Conservation (phyloP, 345 rosid species). For the Sisymbrium irio region DNA sequence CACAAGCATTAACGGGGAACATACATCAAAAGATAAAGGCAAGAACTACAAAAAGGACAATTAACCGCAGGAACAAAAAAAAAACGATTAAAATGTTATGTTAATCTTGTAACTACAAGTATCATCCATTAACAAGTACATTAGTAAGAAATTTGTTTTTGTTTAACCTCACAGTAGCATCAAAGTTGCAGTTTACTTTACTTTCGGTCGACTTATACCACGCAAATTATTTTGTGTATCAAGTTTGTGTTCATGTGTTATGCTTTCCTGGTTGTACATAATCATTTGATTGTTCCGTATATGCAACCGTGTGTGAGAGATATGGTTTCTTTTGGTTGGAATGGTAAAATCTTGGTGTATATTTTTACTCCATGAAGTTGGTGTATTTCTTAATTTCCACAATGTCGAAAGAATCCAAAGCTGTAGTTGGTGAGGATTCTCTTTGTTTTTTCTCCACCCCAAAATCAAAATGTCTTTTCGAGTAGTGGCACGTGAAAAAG, state of each 20-base stretch:
- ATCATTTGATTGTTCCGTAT: not conserved
- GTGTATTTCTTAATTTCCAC: not conserved
- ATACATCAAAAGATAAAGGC: not conserved
- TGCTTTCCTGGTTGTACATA: not conserved
- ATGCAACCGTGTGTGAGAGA: not conserved
- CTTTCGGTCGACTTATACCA: not conserved
- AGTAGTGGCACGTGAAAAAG: not conserved
- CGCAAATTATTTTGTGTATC: not conserved
- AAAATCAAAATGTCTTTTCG: not conserved
- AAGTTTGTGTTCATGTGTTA: not conserved
- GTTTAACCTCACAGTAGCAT: not conserved
- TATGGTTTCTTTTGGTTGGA: no score
- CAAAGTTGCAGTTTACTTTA: not conserved
- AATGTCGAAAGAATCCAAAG: not conserved
- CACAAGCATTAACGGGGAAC: not conserved
- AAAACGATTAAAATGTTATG: not conserved
- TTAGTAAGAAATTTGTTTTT: not conserved
- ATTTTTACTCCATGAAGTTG: not conserved
- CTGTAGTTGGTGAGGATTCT: not conserved
- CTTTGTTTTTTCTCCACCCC: not conserved
- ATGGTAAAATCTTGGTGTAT: not conserved
- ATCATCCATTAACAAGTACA: not conserved
- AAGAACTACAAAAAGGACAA: not conserved
- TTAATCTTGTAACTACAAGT: not conserved
- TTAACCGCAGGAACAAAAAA: not conserved